Base-by-base conservation (phyloP, 116 monocot species). In the Trichopus zeylanicus region DNA sequence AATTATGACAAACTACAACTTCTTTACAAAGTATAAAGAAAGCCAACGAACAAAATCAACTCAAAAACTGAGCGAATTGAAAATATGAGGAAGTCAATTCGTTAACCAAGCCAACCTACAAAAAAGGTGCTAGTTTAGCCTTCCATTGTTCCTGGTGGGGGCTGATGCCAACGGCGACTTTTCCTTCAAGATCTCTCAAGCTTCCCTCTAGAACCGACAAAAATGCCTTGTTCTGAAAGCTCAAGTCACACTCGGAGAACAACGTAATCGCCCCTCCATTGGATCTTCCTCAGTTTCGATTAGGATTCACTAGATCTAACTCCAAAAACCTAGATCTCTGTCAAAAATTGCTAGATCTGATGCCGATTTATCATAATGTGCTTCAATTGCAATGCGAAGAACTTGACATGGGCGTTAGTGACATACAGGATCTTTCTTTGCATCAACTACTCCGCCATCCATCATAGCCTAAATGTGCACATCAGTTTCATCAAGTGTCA, bases 201-300 rank as follows among this genome's bases (percentile, higher is more conserved):
- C 12, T 28, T 54, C 53, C 48, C 61, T 57, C 60, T n/a, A n/a
- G n/a, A n/a, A 22, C 56, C 10, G 72, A 81, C 59, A 81, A 68
- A 75, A 75, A 67, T 68, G 81, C 72, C 55, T 75, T 81, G 34
- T 81, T 81, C 81, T 53, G 65, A 55, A 71, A 72, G 72, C 81
- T 81, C 64, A 71, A 61, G 48, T 67, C 81, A 31, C 75, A 67
- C 29, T 69, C 81, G 12, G 81, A 81, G 29, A 81, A 81, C 72
- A 81, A 81, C 75, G 81, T 81, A 20, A 26, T 26, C 7, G n/a
- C 5, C 3, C 1, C 26, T 13, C 11, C 25, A 23, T 28, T 25
- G 10, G 4, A 26, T 20, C 21, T 31, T 33, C 23, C 23, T 2
- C 3, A 53, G n/a, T 28, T 4, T 53, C 16, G 26, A 61, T 48